Evolutionary conservation across 768 basidiomycete species (phyloP).

Genomic region (Trametes meyenii): DNA sequence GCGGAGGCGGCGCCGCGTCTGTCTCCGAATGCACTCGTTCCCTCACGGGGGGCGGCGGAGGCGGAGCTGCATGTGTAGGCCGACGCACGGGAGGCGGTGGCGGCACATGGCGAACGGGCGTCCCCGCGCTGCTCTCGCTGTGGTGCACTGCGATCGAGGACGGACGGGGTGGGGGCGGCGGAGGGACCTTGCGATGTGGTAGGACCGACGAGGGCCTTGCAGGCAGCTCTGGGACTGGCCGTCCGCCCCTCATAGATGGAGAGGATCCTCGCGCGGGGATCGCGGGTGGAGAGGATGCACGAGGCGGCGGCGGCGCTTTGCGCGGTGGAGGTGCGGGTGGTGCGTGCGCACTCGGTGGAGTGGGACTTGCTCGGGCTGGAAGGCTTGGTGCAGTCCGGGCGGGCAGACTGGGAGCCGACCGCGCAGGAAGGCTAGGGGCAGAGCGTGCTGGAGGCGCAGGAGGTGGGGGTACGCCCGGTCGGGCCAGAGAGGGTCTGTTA

Average conservation of each 20-base stretch:
- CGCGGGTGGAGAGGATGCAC: constrained; percentile 44
- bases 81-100: constrained; percentile 46
- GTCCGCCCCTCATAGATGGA: constrained; percentile 19
- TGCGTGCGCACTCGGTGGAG: constrained; percentile 37
- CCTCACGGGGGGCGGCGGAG: constrained; percentile 35
- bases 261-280: constrained; percentile 26
- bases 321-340: constrained; percentile 43
- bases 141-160: constrained; percentile 24
- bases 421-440: constrained; percentile 16
- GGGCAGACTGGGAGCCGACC: constrained; percentile 11
- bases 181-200: constrained; percentile 30
- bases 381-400: constrained; percentile 16
- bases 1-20: constrained; percentile 35
- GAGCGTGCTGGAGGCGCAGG: constrained; percentile 40
- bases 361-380: constrained; percentile 42
- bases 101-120: constrained; percentile 37
- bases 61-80: constrained; percentile 26
- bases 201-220: constrained; percentile 28
- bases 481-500: constrained; percentile 29
- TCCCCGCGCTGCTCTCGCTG: constrained; percentile 27
- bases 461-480: constrained; percentile 31
- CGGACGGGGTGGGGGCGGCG: constrained; percentile 29
- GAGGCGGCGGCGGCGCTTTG: constrained; percentile 33
- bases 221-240: constrained; percentile 29
- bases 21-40: constrained; percentile 47